Evolutionary conservation across 2,329 filamentous ascomycete genomes (phyloP).

Genomic region (Fusarium kyushuense): DNA sequence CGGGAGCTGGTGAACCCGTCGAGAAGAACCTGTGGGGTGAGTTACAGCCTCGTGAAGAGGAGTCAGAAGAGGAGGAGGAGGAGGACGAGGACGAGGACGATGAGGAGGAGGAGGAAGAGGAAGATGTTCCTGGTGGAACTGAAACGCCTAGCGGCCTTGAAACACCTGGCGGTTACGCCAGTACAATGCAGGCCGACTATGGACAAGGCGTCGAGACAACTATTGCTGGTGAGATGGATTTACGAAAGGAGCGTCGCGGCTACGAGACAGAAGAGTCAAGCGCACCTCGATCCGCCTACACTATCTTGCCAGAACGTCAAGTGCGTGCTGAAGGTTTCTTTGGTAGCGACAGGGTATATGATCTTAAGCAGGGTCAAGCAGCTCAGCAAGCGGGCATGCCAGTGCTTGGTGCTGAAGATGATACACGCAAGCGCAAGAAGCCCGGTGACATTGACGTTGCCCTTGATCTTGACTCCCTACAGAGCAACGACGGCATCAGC

Average conservation of each 20-base stretch:
- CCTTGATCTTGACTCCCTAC: slow-evolving; percentile 85
- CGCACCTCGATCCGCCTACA: slow-evolving; percentile 83
- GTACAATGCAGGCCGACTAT: slow-evolving; percentile 83
- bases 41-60: slow-evolving; percentile 80
- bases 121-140: slow-evolving; percentile 72
- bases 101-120: slow-evolving; percentile 71
- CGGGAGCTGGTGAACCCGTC: slow-evolving; percentile 76
- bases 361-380: slow-evolving; percentile 71
- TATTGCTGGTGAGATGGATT: slow-evolving; percentile 87
- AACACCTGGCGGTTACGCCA: slow-evolving; percentile 84
- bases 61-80: slow-evolving; percentile 80
- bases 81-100: slow-evolving; percentile 83
- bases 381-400: slow-evolving; percentile 67
- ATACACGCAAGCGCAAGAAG: slow-evolving; percentile 89
- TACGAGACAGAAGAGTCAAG: slow-evolving; percentile 87
- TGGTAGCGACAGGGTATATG: slow-evolving; percentile 92
- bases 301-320: slow-evolving; percentile 89
- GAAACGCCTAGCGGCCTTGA: slow-evolving; percentile 83
- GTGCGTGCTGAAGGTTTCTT: slow-evolving; percentile 93
- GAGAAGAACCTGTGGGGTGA: slow-evolving; percentile 95
- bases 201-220: slow-evolving; percentile 77
- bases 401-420: slow-evolving; percentile 83
- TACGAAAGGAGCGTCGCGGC: slow-evolving; percentile 84
- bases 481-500: slow-evolving; percentile 79
- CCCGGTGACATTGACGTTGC: slow-evolving; percentile 94